Evolutionary conservation across 352 stramenopile genomes (phyloP), one percentile per base, ranked within the genome.

Genomic region (Phytophthora cactorum): DNA sequence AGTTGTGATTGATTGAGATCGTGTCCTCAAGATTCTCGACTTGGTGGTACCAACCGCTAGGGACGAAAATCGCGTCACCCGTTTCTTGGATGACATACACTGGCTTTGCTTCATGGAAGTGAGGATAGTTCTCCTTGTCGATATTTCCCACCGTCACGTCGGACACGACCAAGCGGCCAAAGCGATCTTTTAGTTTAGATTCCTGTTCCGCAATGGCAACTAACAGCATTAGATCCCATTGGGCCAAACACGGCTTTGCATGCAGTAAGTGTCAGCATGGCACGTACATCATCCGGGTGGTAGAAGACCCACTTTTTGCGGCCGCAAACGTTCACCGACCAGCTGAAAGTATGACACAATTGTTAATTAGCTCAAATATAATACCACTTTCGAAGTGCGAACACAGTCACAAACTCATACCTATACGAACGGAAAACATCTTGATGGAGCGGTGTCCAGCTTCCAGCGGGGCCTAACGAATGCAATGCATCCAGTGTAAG

Each of bases 1-100:
- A 99, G 76, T 99, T 99, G 73, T 98, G 95, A 84, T 99, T 99
- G 71, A 99, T 97, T 1, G 93, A 98, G 47, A 99, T 88, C 15
- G 95, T 98, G 70, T 96, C 82, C 34, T 93, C 78, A 11, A 97
- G 43, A 70, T 99, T 99, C 27, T 82, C 78, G 7, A 99, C 97
- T 63, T 98, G 79, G 64, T 99, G 97, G 61, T 97, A 97, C 95
- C 96, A 99, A 9, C 88, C 93, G 27, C 87, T 97, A 1, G 97
- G 97, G n/a, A 99, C 96, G 77, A 99, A 99, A 49, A 99, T 97
- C 1, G 86, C 89, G 31, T 95, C 85, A 2, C 81, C 82, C 1
- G 72, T 68, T 46, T 90, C 82, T 72, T 95, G 87, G 6, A 82
- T 79, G 1, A 92, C 75, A 28, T 77, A 60, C 5, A 95, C 47